Conservation (phyloP, 139 green algal genomes). For the Haematococcus sp. region DNA sequence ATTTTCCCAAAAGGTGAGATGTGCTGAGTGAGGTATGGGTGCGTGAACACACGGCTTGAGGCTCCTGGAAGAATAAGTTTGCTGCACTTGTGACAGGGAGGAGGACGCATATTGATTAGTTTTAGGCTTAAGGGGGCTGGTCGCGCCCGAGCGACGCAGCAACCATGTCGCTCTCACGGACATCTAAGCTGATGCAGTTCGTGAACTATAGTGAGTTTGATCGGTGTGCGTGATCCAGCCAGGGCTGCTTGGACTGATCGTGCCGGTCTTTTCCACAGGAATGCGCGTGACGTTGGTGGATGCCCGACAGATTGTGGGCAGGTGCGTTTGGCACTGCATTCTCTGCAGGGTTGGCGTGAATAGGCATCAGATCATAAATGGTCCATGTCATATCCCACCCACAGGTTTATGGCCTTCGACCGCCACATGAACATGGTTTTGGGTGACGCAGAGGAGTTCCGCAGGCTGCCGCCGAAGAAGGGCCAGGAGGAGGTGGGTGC, state of each 20-base stretch:
- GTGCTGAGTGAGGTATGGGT: too few relatives aligned
- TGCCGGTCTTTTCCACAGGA: constrained; percentile 46
- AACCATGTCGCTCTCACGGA: constrained; percentile 81
- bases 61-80: too few relatives aligned
- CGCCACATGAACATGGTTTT: constrained; percentile 98
- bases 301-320: constrained; percentile 88
- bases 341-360: neutral
- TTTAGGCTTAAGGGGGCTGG: too few relatives aligned
- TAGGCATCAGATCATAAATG: neutral
- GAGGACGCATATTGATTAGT: too few relatives aligned
- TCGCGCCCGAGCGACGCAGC: neutral
- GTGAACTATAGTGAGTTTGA: constrained; percentile 92
- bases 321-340: too few relatives aligned
- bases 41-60: too few relatives aligned
- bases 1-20: too few relatives aligned
- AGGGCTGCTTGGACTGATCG: neutral
- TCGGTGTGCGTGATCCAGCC: neutral
- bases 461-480: constrained; percentile 94
- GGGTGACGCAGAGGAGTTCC: constrained; percentile 94
- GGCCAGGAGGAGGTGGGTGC: constrained; percentile 75
- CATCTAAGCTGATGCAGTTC: constrained; percentile 94
- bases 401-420: constrained; percentile 99
- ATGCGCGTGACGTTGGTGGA: constrained; percentile 87
- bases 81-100: too few relatives aligned
- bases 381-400: neutral